A percentile compares a stretch with the other conserved stretches of the same genome.
Evolutionary conservation across 805 yeast species (phyloP).

Genomic region (Cyberlindnera amylophila): DNA sequence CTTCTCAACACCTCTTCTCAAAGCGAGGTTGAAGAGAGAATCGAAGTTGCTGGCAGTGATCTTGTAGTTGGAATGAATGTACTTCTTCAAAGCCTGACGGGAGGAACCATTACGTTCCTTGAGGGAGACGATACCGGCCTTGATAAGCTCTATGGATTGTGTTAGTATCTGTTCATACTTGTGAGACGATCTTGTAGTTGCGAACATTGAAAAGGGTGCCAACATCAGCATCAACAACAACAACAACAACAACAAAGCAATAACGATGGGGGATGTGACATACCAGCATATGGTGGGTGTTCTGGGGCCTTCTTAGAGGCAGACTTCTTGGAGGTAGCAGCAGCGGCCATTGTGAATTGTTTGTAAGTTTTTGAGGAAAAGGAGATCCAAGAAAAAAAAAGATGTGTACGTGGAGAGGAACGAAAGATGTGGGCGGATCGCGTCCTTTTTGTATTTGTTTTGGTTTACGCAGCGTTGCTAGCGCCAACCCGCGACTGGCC

Average conservation of each 20-base stretch:
- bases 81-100: slow-evolving; percentile 86
- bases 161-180: slow-evolving; percentile 9
- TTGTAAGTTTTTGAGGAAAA: not conserved
- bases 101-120: slow-evolving; percentile 80
- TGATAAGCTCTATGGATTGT: slow-evolving; percentile 29
- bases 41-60: slow-evolving; percentile 65
- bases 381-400: not conserved
- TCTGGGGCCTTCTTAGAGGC: slow-evolving; percentile 24
- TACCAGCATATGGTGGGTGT: slow-evolving; percentile 29
- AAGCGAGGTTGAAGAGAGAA: slow-evolving; percentile 68
- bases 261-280: slow-evolving; percentile 10
- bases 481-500: not conserved
- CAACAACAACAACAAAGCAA: too few relatives aligned
- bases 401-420: not conserved
- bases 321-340: slow-evolving; percentile 17
- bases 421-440: slow-evolving; percentile 8
- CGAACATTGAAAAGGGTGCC: too few relatives aligned
- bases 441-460: slow-evolving; percentile 17
- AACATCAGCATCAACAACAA: too few relatives aligned
- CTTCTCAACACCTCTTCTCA: slow-evolving; percentile 75
- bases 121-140: slow-evolving; percentile 61
- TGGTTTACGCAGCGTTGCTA: slow-evolving; percentile 10
- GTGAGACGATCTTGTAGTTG: not conserved
- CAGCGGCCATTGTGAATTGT: slow-evolving; percentile 22
- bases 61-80: slow-evolving; percentile 60